These are phyloP conservation scores for Beauveria sp. DNA, from an alignment of 2,329 filamentous ascomycete species.

Conservation along the genomic window DNA sequence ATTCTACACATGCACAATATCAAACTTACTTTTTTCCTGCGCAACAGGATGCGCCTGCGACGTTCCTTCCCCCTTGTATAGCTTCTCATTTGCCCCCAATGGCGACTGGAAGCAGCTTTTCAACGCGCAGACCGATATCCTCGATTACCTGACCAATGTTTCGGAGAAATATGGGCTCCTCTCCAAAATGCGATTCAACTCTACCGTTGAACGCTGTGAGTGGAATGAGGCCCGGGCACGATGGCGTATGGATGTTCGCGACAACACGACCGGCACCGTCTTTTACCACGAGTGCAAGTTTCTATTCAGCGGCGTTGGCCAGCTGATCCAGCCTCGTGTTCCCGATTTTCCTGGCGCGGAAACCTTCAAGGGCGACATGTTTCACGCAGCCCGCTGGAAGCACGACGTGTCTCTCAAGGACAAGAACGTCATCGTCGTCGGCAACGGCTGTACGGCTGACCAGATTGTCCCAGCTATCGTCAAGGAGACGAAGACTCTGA, in stretches of 20 bases:
- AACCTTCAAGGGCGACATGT: conserved; percentile 43
- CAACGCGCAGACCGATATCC: conserved; percentile 48
- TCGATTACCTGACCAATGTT: conserved; percentile 45
- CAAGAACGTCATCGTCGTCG: conserved; percentile 46
- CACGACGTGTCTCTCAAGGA: conserved; percentile 37
- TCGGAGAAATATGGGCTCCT: conserved; percentile 38
- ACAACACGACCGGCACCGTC: conserved; percentile 17
- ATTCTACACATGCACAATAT: no score
- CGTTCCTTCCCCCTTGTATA: conserved; percentile 53
- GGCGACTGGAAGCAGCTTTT: conserved; percentile 52
- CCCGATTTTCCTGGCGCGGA: conserved; percentile 40
- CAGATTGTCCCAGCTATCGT: conserved; percentile 43
- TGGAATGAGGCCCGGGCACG: conserved; percentile 28
- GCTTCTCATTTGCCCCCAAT: conserved; percentile 53
- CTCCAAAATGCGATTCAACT: conserved; percentile 31
- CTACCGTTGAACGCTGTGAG: conserved; percentile 29
- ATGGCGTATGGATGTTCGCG: conserved; percentile 27
- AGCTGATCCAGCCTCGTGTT: conserved; percentile 26
- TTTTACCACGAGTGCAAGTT: conserved; percentile 32
- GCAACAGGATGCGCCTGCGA: conserved; percentile 41
- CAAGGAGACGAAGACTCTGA: conserved; percentile 25
- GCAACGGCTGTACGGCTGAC: conserved; percentile 46
- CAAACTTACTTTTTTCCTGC: not conserved
- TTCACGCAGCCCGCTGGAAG: conserved; percentile 51
- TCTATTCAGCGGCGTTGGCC: conserved; percentile 29